phyloP scores from a whole-genome alignment of 2,329 filamentous ascomycete genomes.

The Aspergillus pseudoglaucus region DNA sequence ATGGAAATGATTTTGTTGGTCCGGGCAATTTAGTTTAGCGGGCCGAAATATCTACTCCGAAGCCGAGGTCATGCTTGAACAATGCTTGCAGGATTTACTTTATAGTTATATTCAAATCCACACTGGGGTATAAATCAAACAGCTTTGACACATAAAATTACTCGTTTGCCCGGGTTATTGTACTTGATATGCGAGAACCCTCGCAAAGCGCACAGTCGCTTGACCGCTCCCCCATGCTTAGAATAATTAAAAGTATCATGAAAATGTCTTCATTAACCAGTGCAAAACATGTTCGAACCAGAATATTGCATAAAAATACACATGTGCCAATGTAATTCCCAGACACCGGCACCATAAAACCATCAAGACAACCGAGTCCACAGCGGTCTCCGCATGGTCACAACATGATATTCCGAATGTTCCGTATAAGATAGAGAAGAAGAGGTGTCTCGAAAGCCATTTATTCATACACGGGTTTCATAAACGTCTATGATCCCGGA shows the following conservation, averaged over 20 bases:
- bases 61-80: too few relatives aligned
- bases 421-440: not conserved
- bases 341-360: constrained; percentile 6
- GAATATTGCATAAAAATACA: constrained; percentile 23
- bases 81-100: too few relatives aligned
- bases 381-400: not conserved
- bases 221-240: too few relatives aligned
- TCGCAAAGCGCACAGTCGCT: too few relatives aligned
- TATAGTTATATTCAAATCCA: too few relatives aligned
- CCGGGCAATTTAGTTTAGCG: constrained; percentile 3
- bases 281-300: constrained; percentile 7
- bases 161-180: too few relatives aligned
- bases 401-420: not conserved
- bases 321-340: constrained; percentile 9
- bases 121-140: too few relatives aligned
- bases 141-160: too few relatives aligned
- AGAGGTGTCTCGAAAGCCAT: not conserved
- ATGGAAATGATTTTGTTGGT: not conserved
- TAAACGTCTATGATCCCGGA: not conserved
- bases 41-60: constrained; percentile 1
- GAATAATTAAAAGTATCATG: not conserved
- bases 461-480: constrained; percentile 1
- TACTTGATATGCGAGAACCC: too few relatives aligned
- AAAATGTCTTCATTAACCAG: constrained; percentile 5
- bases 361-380: constrained; percentile 1